A percentile compares a stretch with the other conserved stretches of the same genome.
Evolutionary conservation across 768 basidiomycete genomes (phyloP).

Genomic region (Hemileccinum rubropunctum): DNA sequence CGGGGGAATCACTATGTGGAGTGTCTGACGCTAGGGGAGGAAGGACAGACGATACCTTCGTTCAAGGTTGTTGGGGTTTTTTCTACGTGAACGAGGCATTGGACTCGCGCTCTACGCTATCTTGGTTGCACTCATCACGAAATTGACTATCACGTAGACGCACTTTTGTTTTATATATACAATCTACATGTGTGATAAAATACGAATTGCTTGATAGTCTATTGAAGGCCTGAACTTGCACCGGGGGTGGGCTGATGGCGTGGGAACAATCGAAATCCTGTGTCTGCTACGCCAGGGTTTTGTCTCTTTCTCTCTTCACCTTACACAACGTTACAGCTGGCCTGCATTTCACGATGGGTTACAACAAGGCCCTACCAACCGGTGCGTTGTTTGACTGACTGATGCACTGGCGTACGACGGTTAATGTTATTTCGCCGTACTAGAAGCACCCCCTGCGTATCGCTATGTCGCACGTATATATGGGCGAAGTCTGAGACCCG

Average conservation of each 20-base stretch:
- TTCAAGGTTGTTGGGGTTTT: slow-evolving; percentile 95
- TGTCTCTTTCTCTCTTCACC: not conserved
- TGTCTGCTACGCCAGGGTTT: not conserved
- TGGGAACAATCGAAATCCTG: slow-evolving; percentile 19
- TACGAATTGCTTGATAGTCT: too few relatives aligned
- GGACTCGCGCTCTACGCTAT: not conserved
- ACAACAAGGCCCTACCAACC: slow-evolving; percentile 7
- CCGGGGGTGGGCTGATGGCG: slow-evolving; percentile 13
- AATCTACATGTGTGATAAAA: not conserved
- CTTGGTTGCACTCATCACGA: not conserved
- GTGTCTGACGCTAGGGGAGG: slow-evolving; percentile 84
- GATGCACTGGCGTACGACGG: not conserved
- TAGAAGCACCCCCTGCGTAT: slow-evolving; percentile 53
- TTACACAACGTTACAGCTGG: slow-evolving; percentile 2
- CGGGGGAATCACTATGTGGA: slow-evolving; percentile 92
- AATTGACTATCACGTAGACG: slow-evolving; percentile 1
- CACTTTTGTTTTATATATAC: not conserved
- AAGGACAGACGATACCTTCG: slow-evolving; percentile 70
- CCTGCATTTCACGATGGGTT: slow-evolving; percentile 13
- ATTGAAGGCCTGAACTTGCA: too few relatives aligned
- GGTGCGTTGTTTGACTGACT: slow-evolving; percentile 7
- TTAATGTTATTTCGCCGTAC: not conserved
- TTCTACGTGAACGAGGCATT: slow-evolving; percentile 48
- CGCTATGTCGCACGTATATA: slow-evolving; percentile 58
- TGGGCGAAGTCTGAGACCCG: slow-evolving; percentile 55